phyloP scores from a whole-genome alignment of 2,329 filamentous ascomycete genomes.

The Talaromyces sp. region DNA sequence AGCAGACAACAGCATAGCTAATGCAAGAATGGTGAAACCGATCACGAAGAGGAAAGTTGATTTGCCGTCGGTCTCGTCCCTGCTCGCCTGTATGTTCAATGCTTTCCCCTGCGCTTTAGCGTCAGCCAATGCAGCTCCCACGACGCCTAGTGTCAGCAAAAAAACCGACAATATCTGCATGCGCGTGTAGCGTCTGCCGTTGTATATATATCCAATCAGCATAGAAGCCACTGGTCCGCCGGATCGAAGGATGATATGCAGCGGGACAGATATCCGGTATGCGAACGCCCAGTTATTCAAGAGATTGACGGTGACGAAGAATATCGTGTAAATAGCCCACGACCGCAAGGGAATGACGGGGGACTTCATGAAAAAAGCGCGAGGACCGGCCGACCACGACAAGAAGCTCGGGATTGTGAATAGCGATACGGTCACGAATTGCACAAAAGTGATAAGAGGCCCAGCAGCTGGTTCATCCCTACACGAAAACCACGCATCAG shows the following conservation, averaged over 20 bases:
- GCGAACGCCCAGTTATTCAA: constrained; percentile 98
- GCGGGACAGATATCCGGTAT: constrained; percentile 91
- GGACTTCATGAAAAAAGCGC: constrained; percentile 67
- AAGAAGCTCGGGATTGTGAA: constrained; percentile 74
- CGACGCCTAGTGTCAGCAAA: constrained; percentile 79
- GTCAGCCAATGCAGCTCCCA: constrained; percentile 86
- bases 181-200: constrained; percentile 70
- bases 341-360: constrained; percentile 78
- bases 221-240: constrained; percentile 96
- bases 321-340: constrained; percentile 81
- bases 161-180: constrained; percentile 78
- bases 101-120: constrained; percentile 66
- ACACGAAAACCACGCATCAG: constrained; percentile 15
- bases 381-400: constrained; percentile 55
- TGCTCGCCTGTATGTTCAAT: constrained; percentile 21
- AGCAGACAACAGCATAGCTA: constrained; percentile 85
- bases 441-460: constrained; percentile 81
- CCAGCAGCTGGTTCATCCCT: constrained; percentile 45
- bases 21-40: constrained; percentile 78
- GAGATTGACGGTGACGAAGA: constrained; percentile 92
- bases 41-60: constrained; percentile 42
- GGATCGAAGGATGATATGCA: constrained; percentile 93
- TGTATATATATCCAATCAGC: constrained; percentile 79
- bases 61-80: constrained; percentile 10
- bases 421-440: constrained; percentile 77